phyloP scores from a whole-genome alignment of 192 early-diverging fungal genomes.

The Coemansia sp. region DNA sequence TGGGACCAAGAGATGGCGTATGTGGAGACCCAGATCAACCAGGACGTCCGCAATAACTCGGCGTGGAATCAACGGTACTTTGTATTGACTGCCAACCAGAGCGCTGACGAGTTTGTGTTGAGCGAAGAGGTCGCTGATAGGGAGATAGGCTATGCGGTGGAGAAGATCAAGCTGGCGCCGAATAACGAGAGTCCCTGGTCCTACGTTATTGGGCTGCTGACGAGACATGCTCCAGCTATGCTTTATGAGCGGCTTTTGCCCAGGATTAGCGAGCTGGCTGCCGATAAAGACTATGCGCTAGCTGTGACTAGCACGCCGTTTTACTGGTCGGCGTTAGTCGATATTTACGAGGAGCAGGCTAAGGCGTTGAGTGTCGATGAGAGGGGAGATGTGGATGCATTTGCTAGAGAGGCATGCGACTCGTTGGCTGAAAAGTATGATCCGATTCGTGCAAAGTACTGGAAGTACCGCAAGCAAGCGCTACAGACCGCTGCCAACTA shows the following conservation, averaged over 20 bases:
- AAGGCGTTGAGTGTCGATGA: constrained; percentile 13
- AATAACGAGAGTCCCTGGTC: constrained; percentile 94
- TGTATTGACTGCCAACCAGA: constrained; percentile 61
- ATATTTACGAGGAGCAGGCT: constrained; percentile 48
- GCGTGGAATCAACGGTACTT: constrained; percentile 99
- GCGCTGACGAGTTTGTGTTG: constrained; percentile 45
- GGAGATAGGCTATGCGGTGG: constrained; percentile 72
- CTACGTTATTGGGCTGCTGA: constrained; percentile 75
- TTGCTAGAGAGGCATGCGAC: constrained; percentile 31
- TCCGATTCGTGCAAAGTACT: constrained; percentile 46
- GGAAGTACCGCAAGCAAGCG: constrained; percentile 41
- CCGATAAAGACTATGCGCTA: constrained; percentile 11
- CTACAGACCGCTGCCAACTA: constrained; percentile 2
- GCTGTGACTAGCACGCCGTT: constrained; percentile 37
- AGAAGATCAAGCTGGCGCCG: constrained; percentile 79
- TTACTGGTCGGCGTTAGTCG: constrained; percentile 55
- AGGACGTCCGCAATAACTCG: constrained; percentile 96
- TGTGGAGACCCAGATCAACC: constrained; percentile 68
- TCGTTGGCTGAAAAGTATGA: constrained; percentile 36
- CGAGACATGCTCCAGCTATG: constrained; percentile 39
- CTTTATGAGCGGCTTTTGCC: constrained; percentile 40
- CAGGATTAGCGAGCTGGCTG: constrained; percentile 33
- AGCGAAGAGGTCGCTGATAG: constrained; percentile 50
- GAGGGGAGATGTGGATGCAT: constrained; percentile 12
- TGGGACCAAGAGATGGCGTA: constrained; percentile 84